Conservation (phyloP, 495 filamentous ascomycete species). For the Paragyromitra xinjiangensis region DNA sequence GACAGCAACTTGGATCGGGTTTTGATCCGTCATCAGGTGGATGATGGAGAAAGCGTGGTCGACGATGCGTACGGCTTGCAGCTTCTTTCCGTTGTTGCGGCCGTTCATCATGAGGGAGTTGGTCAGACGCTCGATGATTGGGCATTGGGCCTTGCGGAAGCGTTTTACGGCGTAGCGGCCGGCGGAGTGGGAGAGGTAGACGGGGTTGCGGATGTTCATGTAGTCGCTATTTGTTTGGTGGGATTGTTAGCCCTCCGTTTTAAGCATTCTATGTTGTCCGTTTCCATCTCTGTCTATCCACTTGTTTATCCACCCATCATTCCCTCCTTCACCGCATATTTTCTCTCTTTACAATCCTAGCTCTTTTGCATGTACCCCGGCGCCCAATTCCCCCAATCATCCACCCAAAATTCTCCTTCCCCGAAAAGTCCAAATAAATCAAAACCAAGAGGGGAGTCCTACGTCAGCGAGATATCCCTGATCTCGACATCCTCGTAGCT, state of each 20-base stretch:
- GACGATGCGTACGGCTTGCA: constrained; percentile 99
- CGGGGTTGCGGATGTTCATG: constrained; percentile 97
- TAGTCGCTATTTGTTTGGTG: constrained; percentile 75
- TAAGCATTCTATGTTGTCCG: constrained; percentile 7
- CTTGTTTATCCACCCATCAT: neutral
- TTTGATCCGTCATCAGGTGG: constrained; percentile 99
- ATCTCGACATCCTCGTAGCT: constrained; percentile 99
- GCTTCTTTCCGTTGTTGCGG: constrained; percentile 99
- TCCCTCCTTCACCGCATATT: neutral
- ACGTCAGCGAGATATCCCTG: constrained; percentile 99
- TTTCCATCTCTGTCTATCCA: neutral
- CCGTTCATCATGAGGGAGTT: constrained; percentile 99
- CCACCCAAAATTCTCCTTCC: constrained; percentile 12
- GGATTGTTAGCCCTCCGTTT: constrained; percentile 23
- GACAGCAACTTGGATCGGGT: constrained; percentile 99
- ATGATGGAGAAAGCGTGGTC: constrained; percentile 99
- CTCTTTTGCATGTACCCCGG: neutral
- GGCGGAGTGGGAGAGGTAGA: constrained; percentile 98
- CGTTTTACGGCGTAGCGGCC: constrained; percentile 99
- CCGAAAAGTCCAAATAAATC: constrained; percentile 27
- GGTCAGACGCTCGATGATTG: constrained; percentile 99
- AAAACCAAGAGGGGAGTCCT: constrained; percentile 63
- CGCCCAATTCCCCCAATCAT: neutral
- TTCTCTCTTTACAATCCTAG: neutral
- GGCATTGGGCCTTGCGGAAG: constrained; percentile 99